These are phyloP conservation scores for Diddensiella transvaalensis DNA, from an alignment of 805 yeast species.

Conservation along the genomic window DNA sequence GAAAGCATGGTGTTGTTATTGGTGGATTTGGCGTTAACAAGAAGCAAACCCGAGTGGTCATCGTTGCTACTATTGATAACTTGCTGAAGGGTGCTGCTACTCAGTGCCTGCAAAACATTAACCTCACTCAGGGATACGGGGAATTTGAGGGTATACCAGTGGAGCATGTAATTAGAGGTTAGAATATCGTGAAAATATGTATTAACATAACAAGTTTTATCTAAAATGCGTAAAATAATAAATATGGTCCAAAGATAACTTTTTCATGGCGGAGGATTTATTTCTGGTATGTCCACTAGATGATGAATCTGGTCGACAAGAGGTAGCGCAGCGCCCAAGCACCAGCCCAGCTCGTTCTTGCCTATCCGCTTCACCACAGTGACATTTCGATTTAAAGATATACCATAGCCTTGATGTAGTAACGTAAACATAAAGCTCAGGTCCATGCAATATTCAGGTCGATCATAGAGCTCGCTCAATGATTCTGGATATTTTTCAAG, in stretches of 20 bases:
- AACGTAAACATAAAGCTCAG: conserved; percentile 83
- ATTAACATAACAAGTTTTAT: neutral
- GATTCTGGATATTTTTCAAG: conserved; percentile 41
- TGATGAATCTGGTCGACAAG: conserved; percentile 6
- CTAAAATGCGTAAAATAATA: neutral
- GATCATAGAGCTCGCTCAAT: conserved; percentile 57
- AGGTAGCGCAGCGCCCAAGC: conserved; percentile 78
- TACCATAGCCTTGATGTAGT: conserved; percentile 90
- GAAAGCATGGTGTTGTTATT: conserved; percentile 90
- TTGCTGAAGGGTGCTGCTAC: conserved; percentile 98
- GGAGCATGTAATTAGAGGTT: conserved; percentile 28
- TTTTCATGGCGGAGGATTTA: neutral
- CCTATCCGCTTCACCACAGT: conserved; percentile 85
- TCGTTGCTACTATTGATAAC: conserved; percentile 94
- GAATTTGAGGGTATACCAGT: conserved; percentile 93
- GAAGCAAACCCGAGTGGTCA: conserved; percentile 82
- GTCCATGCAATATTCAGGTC: conserved; percentile 93
- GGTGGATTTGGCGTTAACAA: conserved; percentile 96
- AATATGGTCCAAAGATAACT: neutral
- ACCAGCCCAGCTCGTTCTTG: conserved; percentile 93
- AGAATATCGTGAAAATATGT: neutral
- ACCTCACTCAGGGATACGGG: conserved; percentile 81
- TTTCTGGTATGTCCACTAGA: conserved; percentile 3
- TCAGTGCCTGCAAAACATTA: conserved; percentile 95
- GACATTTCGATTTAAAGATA: conserved; percentile 81